Conservation (phyloP, 495 filamentous ascomycete species). For the Daldinia childiae region DNA sequence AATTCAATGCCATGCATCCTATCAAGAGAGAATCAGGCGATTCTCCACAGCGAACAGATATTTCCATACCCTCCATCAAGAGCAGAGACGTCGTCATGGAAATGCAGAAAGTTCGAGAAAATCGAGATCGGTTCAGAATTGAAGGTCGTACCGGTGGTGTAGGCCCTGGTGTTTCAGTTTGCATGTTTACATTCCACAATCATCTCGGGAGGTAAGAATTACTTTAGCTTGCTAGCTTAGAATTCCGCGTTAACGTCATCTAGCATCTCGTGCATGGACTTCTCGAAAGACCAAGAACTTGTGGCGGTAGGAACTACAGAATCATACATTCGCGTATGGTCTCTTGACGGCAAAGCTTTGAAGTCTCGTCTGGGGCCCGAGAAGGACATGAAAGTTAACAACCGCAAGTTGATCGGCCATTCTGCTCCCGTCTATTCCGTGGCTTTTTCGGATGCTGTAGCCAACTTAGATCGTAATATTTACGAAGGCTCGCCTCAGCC, state of each 20-base stretch:
- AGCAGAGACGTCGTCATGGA: conserved; percentile 92
- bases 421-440: conserved; percentile 87
- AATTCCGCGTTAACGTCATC: conserved; percentile 40
- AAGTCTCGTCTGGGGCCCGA: conserved; percentile 55
- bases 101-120: conserved; percentile 92
- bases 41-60: conserved; percentile 74
- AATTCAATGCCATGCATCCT: conserved; percentile 74
- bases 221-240: not conserved
- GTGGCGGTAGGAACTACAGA: conserved; percentile 88
- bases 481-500: conserved; percentile 60
- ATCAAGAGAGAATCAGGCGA: conserved; percentile 95
- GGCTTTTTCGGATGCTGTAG: conserved; percentile 84
- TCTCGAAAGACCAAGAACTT: conserved; percentile 86
- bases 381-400: conserved; percentile 58
- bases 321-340: conserved; percentile 95
- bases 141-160: conserved; percentile 81
- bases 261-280: conserved; percentile 90
- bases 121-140: conserved; percentile 87
- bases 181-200: conserved; percentile 98
- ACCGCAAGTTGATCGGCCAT: conserved; percentile 89
- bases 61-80: conserved; percentile 89
- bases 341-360: conserved; percentile 79
- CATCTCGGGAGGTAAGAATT: conserved; percentile 80
- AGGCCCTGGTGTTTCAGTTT: conserved; percentile 81
- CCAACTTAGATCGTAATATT: conserved; percentile 56